A percentile compares a stretch with the other conserved stretches of the same genome.
phyloP scores from a whole-genome alignment of 192 early-diverging fungal genomes.

The Dissophora ornata region DNA sequence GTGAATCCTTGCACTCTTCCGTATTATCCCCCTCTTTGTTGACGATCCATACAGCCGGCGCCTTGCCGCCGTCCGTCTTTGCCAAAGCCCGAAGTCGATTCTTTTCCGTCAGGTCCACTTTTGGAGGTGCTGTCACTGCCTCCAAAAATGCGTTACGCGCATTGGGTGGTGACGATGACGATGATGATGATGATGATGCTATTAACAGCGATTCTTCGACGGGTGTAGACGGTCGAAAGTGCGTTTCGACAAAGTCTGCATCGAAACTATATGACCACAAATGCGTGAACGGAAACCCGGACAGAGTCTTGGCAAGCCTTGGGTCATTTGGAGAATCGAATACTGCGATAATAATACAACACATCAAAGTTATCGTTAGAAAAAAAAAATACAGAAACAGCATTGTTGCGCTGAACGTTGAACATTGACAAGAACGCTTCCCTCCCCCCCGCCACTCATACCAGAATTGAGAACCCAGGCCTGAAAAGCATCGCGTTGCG shows the following conservation, averaged over 20 bases:
- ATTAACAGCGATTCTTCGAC: no score
- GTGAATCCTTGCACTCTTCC: background rate
- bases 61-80: conserved; percentile 18
- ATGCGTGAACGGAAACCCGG: conserved; percentile 7
- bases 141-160: background rate
- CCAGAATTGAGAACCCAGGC: conserved; percentile 23
- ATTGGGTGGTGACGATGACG: no score
- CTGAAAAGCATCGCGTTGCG: background rate
- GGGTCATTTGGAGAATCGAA: background rate
- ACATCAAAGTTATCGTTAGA: no score
- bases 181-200: no score
- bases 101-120: conserved; percentile 13
- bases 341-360: no score
- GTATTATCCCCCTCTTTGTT: background rate
- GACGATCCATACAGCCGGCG: conserved; percentile 14
- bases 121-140: conserved; percentile 5
- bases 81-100: conserved; percentile 10
- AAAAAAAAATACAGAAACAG: no score
- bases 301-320: background rate
- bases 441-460: no score
- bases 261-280: conserved; percentile 18
- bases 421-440: no score
- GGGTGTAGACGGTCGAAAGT: background rate
- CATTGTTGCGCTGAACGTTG: no score
- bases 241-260: conserved; percentile 14